Conservation (phyloP, 257 asterid genomes). For the Solanum acaule region DNA sequence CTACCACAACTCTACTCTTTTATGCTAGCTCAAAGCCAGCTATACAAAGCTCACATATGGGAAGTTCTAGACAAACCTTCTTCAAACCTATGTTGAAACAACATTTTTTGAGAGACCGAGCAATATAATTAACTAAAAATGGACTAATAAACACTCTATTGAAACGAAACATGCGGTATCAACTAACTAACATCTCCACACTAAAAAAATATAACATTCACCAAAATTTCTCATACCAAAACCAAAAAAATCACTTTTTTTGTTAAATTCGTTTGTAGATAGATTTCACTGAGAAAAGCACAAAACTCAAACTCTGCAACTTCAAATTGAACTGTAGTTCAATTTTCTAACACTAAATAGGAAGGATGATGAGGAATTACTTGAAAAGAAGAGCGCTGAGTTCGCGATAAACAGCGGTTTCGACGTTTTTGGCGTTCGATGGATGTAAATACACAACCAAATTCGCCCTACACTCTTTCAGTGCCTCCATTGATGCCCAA, state of each 20-base stretch:
- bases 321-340: background rate
- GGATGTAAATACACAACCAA: constrained; percentile 58
- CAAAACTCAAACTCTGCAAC: background rate
- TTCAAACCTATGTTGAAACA: background rate
- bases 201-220: background rate
- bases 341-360: background rate
- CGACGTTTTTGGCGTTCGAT: constrained; percentile 33
- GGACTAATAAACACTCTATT: background rate
- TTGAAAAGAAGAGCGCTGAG: constrained; percentile 71
- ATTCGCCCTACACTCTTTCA: constrained; percentile 44
- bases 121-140: background rate
- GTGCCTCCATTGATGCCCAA: constrained; percentile 42
- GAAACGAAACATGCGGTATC: background rate
- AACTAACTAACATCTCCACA: background rate
- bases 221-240: background rate
- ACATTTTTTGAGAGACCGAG: background rate
- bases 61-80: background rate
- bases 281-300: background rate
- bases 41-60: background rate
- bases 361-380: constrained; percentile 14
- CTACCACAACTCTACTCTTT: background rate
- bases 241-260: background rate
- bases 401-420: constrained; percentile 46
- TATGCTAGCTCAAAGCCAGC: background rate
- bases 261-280: background rate